Evolutionary conservation across 2,329 filamentous ascomycete genomes (phyloP).

Genomic region (Kalmusia sp.): DNA sequence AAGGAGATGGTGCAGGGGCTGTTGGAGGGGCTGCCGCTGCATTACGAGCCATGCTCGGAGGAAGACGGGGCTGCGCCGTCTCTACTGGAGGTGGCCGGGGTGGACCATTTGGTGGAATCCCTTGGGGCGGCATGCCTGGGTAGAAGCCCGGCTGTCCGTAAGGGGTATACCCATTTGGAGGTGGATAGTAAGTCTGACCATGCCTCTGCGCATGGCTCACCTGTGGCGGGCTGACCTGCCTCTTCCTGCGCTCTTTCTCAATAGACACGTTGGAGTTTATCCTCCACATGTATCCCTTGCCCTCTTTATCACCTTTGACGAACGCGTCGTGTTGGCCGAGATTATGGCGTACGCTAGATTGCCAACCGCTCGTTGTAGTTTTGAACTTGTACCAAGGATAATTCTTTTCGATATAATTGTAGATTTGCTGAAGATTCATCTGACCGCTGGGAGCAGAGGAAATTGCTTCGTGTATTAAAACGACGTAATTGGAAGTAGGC

Average conservation of each 20-base stretch:
- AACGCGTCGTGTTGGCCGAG: constrained; percentile 66
- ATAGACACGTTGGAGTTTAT: constrained; percentile 66
- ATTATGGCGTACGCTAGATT: constrained; percentile 72
- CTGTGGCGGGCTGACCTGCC: constrained; percentile 56
- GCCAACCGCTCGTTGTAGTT: constrained; percentile 68
- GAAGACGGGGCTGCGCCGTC: constrained; percentile 38
- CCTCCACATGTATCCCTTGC: constrained; percentile 70
- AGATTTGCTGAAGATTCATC: constrained; percentile 71
- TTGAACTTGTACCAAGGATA: constrained; percentile 70
- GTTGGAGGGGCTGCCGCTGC: constrained; percentile 32
- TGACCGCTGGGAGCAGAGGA: constrained; percentile 61
- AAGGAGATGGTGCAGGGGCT: constrained; percentile 39
- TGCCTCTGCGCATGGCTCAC: constrained; percentile 39
- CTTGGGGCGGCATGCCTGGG: constrained; percentile 38
- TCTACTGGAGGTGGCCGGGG: constrained; percentile 36
- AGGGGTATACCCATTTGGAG: constrained; percentile 36
- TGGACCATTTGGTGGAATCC: constrained; percentile 36
- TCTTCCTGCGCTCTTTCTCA: constrained; percentile 62
- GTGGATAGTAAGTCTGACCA: constrained; percentile 41
- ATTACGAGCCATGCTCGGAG: constrained; percentile 44
- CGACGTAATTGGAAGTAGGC: constrained; percentile 68
- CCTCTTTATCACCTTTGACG: constrained; percentile 65
- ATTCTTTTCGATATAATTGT: constrained; percentile 67
- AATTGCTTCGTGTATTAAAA: constrained; percentile 69
- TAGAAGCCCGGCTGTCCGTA: constrained; percentile 38